A percentile compares a stretch with the other conserved stretches of the same genome.
Conservation (phyloP, 306 rosid species). For the Pterocarpus santalinus region DNA sequence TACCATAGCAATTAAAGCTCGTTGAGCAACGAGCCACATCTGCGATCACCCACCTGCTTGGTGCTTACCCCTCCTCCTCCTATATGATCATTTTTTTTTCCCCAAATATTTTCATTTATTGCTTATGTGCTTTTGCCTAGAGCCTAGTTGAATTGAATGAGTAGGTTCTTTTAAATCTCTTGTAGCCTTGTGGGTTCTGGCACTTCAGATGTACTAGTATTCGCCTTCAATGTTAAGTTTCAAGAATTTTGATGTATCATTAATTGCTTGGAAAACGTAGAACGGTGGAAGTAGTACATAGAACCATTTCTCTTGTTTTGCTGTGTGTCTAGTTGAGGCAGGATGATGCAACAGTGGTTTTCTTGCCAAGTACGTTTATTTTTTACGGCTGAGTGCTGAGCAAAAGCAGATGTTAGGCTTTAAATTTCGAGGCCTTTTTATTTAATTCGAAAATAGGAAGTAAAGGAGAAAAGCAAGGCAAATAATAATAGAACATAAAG, state of each 20-base stretch:
- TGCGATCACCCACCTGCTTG: slow-evolving; percentile 24
- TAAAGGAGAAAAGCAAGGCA: neutral
- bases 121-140: neutral
- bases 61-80: neutral
- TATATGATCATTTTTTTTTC: neutral
- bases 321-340: neutral
- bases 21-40: slow-evolving; percentile 48
- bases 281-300: neutral
- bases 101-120: neutral
- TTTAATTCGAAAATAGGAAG: neutral
- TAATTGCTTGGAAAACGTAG: neutral
- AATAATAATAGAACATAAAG: no score
- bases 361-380: neutral
- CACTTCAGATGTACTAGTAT: slow-evolving; percentile 21
- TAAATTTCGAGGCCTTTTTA: neutral
- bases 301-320: neutral
- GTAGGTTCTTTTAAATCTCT: neutral
- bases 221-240: neutral
- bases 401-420: neutral
- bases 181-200: neutral
- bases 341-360: neutral
- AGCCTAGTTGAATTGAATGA: slow-evolving; percentile 1
- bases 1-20: neutral
- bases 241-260: slow-evolving; percentile 1
- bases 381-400: no score